Conservation (phyloP, 2,329 filamentous ascomycete species). For the Blastomyces parvus region DNA sequence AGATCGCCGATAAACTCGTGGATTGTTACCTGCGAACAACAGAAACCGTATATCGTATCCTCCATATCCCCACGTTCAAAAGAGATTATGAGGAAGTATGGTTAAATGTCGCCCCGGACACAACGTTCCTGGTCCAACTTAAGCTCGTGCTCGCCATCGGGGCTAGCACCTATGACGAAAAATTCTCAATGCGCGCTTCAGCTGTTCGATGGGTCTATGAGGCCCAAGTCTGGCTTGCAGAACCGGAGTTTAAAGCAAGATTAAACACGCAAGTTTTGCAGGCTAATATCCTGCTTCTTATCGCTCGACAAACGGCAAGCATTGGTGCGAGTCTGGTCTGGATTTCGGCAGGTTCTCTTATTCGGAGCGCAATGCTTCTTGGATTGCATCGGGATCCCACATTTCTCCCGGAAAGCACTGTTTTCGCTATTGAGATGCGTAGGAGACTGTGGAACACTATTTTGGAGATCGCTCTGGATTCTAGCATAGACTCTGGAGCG, state of each 20-base stretch:
- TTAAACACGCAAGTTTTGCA: slow-evolving; percentile 27
- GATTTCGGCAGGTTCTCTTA: slow-evolving; percentile 31
- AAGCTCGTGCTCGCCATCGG: slow-evolving; percentile 32
- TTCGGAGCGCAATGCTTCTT: slow-evolving; percentile 35
- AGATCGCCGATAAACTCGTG: slow-evolving; percentile 44
- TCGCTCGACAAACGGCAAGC: slow-evolving; percentile 26
- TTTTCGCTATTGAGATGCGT: slow-evolving; percentile 37
- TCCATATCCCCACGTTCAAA: slow-evolving; percentile 50
- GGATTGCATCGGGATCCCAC: slow-evolving; percentile 35
- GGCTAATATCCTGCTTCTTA: slow-evolving; percentile 26
- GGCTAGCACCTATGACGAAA: slow-evolving; percentile 37
- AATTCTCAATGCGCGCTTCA: slow-evolving; percentile 22
- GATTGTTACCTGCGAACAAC: slow-evolving; percentile 47
- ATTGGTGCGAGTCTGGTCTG: slow-evolving; percentile 28
- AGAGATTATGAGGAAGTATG: slow-evolving; percentile 49
- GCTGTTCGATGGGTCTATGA: slow-evolving; percentile 38
- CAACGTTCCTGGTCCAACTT: slow-evolving; percentile 40
- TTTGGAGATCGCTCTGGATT: slow-evolving; percentile 34
- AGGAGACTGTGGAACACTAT: slow-evolving; percentile 39
- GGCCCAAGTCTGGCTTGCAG: slow-evolving; percentile 28
- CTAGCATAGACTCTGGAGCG: slow-evolving; percentile 28
- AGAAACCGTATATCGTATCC: slow-evolving; percentile 48
- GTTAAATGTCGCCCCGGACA: slow-evolving; percentile 34
- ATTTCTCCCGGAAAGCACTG: slow-evolving; percentile 26
- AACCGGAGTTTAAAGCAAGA: slow-evolving; percentile 24